Evolutionary conservation across 2,329 filamentous ascomycete genomes (phyloP), one percentile per base, ranked within the genome.

Genomic region (Ophiosphaerella narmari): DNA sequence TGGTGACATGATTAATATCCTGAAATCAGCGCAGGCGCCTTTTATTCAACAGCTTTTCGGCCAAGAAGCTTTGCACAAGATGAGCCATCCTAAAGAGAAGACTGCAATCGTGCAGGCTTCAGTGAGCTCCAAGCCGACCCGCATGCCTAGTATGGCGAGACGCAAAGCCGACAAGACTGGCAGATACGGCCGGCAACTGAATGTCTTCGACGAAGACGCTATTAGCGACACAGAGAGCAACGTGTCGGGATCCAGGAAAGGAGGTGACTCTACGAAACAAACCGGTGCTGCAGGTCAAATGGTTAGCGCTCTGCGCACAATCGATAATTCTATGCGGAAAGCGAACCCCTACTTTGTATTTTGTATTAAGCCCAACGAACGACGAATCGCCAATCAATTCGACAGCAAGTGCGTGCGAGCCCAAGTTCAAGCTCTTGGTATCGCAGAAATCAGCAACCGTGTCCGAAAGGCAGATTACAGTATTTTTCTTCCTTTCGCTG

Each of bases 351-450:
- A 99, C 75, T 97, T 97, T 63, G 84, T 99, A 38, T 97, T 99
- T 75, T 99, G 94, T 67, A 77, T 99, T 57, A 99, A 99, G 75
- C 93, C 94, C 18, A 99, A 99, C 63, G 94, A 99, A 71, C 85
- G 94, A 45, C 86, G 94, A 42, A 99, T 99, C 60, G 93, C 94
- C 54, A 99, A 99, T 62, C 94, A 99, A 68, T 99, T 97, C 64
- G 94, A 99, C 74, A 97, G 91, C 82, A 97, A 97, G 74, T 99
- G 94, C 70, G 94, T 99, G 18, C 87, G 94, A 4, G 90, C 89
- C 9, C 94, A 99, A 70, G 84, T 99, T 1, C 93, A 97, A 69
- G 96, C 91, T 0, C 90, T 97, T 61, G 94, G 94, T 29, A 96
- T 99, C 65, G 92, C 92, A 1, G 94, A 99, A 70, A 97, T 99